Evolutionary conservation across 1,284 basidiomycete species (phyloP).

Genomic region (Malassezia japonica): DNA sequence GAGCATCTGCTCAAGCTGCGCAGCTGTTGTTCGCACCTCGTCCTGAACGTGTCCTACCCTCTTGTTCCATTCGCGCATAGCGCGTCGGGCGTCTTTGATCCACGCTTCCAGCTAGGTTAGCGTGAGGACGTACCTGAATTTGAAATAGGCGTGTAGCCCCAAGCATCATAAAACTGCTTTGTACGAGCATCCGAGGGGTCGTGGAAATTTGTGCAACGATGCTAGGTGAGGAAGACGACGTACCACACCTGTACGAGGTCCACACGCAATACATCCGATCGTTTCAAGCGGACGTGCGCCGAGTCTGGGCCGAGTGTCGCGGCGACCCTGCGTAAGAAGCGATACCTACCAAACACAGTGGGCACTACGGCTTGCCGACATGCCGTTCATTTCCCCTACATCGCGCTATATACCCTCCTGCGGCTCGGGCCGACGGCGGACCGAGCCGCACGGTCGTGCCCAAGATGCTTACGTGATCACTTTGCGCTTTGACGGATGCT

Average conservation of each 20-base stretch:
- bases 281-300: background rate
- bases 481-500: background rate
- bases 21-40: background rate
- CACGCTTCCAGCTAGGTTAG: background rate
- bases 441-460: too few relatives aligned
- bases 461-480: background rate
- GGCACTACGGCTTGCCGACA: background rate
- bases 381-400: background rate
- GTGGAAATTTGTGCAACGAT: background rate
- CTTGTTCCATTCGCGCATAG: background rate
- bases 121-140: too few relatives aligned
- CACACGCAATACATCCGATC: background rate
- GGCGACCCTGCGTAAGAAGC: conserved; percentile 1
- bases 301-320: conserved; percentile 7
- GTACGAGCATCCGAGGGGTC: background rate
- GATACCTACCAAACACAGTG: conserved; percentile 8
- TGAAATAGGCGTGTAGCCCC: conserved; percentile 1
- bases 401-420: background rate
- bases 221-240: background rate
- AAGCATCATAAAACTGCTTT: conserved; percentile 6
- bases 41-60: background rate
- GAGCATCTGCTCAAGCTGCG: background rate
- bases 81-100: background rate
- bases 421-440: too few relatives aligned
- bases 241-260: conserved; percentile 12